Percentiles rank a stretch among this genome's conserved stretches.
Conservation (phyloP, 2,329 filamentous ascomycete species). For the Hymenoscyphus infarciens region DNA sequence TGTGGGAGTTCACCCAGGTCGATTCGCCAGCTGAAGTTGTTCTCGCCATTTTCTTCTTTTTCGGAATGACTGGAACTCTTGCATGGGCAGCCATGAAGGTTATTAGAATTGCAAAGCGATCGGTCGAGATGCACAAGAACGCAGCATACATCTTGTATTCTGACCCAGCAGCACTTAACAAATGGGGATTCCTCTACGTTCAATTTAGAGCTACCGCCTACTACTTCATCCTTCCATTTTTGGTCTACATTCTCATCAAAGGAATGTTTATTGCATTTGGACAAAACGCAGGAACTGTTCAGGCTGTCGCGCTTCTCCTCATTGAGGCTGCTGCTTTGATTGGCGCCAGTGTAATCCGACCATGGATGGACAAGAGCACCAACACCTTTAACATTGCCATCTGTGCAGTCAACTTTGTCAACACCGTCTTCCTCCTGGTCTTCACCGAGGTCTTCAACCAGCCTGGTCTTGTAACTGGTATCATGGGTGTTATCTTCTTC, state of each 20-base stretch:
- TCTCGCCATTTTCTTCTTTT: constrained; percentile 82
- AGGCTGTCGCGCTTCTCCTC: constrained; percentile 78
- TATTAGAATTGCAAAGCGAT: constrained; percentile 81
- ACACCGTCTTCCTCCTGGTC: constrained; percentile 82
- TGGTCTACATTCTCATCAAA: constrained; percentile 81
- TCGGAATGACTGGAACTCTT: constrained; percentile 74
- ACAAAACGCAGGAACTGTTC: constrained; percentile 66
- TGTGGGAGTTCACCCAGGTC: constrained; percentile 86
- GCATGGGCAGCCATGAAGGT: constrained; percentile 88
- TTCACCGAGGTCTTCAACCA: constrained; percentile 85
- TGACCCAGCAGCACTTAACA: constrained; percentile 89
- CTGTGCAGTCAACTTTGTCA: constrained; percentile 83
- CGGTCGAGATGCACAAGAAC: constrained; percentile 89
- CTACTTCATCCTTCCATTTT: constrained; percentile 83
- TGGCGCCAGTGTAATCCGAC: constrained; percentile 72
- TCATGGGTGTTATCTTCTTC: constrained; percentile 88
- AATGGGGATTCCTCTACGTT: constrained; percentile 97
- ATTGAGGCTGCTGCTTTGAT: constrained; percentile 79
- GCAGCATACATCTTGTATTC: constrained; percentile 96
- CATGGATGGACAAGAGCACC: constrained; percentile 99
- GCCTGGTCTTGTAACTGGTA: constrained; percentile 77
- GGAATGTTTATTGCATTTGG: constrained; percentile 81
- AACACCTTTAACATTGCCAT: constrained; percentile 97
- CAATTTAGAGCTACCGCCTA: constrained; percentile 94
- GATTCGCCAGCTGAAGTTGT: constrained; percentile 86